Conservation (phyloP, 1,284 basidiomycete species). For the Vanrija sp. region DNA sequence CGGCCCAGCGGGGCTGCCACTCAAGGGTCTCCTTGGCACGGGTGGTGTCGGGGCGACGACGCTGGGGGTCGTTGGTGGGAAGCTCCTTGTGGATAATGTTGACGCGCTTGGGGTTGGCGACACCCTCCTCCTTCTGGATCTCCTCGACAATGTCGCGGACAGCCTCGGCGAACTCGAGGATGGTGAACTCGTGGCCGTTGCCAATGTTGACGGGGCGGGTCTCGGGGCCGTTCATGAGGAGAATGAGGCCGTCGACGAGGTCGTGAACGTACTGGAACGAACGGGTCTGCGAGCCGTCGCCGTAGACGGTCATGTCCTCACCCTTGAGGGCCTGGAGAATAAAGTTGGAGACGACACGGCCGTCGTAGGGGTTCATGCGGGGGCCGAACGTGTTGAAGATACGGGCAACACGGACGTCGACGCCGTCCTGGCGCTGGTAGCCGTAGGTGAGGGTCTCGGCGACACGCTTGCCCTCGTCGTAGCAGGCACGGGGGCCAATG, state of each 20-base stretch:
- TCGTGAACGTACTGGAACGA: slow-evolving; percentile 83
- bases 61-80: slow-evolving; percentile 90
- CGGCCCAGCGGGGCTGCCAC: slow-evolving; percentile 83
- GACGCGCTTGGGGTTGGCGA: slow-evolving; percentile 56
- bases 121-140: slow-evolving; percentile 76
- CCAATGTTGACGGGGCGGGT: slow-evolving; percentile 93
- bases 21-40: slow-evolving; percentile 77
- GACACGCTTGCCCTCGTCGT: slow-evolving; percentile 96
- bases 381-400: slow-evolving; percentile 73
- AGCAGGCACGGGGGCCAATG: slow-evolving; percentile 93
- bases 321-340: slow-evolving; percentile 93
- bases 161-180: slow-evolving; percentile 79
- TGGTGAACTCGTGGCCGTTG: slow-evolving; percentile 89
- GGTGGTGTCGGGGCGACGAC: slow-evolving; percentile 85
- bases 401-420: slow-evolving; percentile 90
- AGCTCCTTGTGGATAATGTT: slow-evolving; percentile 78
- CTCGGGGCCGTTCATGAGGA: slow-evolving; percentile 86
- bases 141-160: slow-evolving; percentile 84
- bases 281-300: slow-evolving; percentile 90
- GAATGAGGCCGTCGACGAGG: slow-evolving; percentile 63
- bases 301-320: slow-evolving; percentile 94
- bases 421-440: slow-evolving; percentile 87
- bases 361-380: slow-evolving; percentile 87
- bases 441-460: slow-evolving; percentile 93
- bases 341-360: slow-evolving; percentile 96